Base-by-base conservation (phyloP, 352 stramenopile genomes). In the Globisporangium orthogonon region DNA sequence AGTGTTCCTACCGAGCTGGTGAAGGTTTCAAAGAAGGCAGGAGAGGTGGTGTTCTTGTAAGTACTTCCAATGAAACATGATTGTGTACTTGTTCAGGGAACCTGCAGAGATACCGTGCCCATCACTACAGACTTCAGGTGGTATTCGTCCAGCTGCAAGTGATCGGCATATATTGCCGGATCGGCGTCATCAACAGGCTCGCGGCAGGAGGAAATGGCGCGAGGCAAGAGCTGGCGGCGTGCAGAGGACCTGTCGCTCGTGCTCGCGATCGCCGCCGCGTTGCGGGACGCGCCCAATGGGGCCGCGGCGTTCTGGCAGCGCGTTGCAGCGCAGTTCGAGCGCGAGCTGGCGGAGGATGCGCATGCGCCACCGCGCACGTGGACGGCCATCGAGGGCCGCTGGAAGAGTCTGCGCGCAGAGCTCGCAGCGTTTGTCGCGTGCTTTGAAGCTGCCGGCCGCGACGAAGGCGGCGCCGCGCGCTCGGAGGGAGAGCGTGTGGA, bases 231-330 rank as follows among this genome's bases (percentile, higher is more conserved):
- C 49, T 62, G 66, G 43, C 29, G 49, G 28, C 53, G 59, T 14
- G 60, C 54, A 9, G 62, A 69, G 31, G 62, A 70, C 9, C 7
- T 66, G 45, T 45, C 23, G n/a, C 55, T 61, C 47, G 55, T 61
- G 35, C 55, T 46, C 13, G 55, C 55, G 15, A 52, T 61, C 55
- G 46, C 53, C 14, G 33, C 39, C 35, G 29, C 29, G 28, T 28
- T 53, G 18, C 31, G 40, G 17, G 46, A 61, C 46, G 17, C 47
- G 4, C 9, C 54, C 14, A 28, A 47, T 17, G 46, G 55, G 0
- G 37, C 33, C 4, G 43, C 18, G 18, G 46, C 47, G 13, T 61
- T 61, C 39, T 61, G 55, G 55, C 30, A 30, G 33, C 35, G 55
- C 47, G 55, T 61, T 15, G 37, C 46, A 9, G 37, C 37, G n/a